Conservation (phyloP, 306 rosid species). For the Pyrus pyrifolia region DNA sequence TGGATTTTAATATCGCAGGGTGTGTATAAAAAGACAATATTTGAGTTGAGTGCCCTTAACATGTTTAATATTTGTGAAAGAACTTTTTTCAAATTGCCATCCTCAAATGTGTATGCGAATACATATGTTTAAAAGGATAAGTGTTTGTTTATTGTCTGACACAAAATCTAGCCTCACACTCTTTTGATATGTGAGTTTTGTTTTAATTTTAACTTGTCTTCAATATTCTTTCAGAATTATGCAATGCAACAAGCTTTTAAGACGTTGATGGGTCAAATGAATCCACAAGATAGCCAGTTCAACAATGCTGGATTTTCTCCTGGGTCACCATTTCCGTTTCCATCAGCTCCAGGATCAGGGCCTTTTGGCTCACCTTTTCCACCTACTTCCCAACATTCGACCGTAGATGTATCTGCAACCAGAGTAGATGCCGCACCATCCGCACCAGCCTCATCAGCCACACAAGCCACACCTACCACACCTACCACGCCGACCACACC, state of each 20-base stretch:
- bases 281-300: constrained; percentile 59
- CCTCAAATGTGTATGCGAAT: not conserved
- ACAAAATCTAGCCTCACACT: not conserved
- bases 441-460: constrained; percentile 26
- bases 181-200: not conserved
- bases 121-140: not conserved
- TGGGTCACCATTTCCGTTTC: constrained; percentile 80
- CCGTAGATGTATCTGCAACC: constrained; percentile 68
- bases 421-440: constrained; percentile 42
- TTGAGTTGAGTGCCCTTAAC: not conserved
- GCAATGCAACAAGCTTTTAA: constrained; percentile 99
- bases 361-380: constrained; percentile 42
- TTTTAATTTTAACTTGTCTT: not conserved
- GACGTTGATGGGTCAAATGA: constrained; percentile 89
- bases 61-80: not conserved
- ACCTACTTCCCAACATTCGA: constrained; percentile 43
- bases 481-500: not conserved
- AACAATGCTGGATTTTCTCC: constrained; percentile 51
- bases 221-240: constrained; percentile 60
- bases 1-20: not conserved
- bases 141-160: not conserved
- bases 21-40: not conserved
- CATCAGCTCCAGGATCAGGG: constrained; percentile 43
- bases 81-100: not conserved
- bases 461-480: constrained; percentile 22